Conservation (phyloP, 1,284 basidiomycete genomes). For the Cryptococcus amylolentus region DNA sequence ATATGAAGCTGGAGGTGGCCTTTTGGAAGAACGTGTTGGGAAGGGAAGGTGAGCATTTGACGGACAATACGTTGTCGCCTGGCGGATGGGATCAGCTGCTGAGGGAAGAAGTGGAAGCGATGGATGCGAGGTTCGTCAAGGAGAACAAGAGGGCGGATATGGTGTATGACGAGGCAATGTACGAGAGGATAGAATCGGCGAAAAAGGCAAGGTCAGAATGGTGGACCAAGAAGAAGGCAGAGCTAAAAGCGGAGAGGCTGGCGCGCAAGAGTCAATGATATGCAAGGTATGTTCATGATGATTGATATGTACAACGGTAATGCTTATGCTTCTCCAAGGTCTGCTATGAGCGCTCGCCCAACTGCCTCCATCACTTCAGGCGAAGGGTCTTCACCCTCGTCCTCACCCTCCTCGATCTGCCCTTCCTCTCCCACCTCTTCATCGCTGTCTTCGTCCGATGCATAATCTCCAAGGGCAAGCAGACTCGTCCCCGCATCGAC, state of each 20-base stretch:
- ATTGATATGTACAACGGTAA: conserved; percentile 1
- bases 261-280: not conserved
- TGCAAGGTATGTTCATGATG: conserved; percentile 2
- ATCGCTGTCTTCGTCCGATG: conserved; percentile 32
- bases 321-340: conserved; percentile 12
- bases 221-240: conserved; percentile 3
- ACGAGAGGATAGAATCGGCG: conserved; percentile 16
- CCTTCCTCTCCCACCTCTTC: conserved; percentile 12
- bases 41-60: conserved; percentile 14
- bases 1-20: conserved; percentile 56
- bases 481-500: conserved; percentile 44
- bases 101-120: conserved; percentile 13
- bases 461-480: conserved; percentile 23
- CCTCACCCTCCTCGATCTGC: conserved; percentile 7
- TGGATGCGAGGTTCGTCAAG: conserved; percentile 14
- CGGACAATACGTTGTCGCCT: conserved; percentile 2
- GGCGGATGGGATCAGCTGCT: conserved; percentile 13
- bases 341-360: conserved; percentile 17
- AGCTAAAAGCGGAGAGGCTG: not conserved
- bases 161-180: conserved; percentile 11
- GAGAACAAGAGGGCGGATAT: conserved; percentile 17
- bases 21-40: conserved; percentile 51
- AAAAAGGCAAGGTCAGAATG: conserved; percentile 8
- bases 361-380: conserved; percentile 14
- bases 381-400: conserved; percentile 7